phyloP scores from a whole-genome alignment of 2,329 filamentous ascomycete genomes.

The Aureobasidium sp. region DNA sequence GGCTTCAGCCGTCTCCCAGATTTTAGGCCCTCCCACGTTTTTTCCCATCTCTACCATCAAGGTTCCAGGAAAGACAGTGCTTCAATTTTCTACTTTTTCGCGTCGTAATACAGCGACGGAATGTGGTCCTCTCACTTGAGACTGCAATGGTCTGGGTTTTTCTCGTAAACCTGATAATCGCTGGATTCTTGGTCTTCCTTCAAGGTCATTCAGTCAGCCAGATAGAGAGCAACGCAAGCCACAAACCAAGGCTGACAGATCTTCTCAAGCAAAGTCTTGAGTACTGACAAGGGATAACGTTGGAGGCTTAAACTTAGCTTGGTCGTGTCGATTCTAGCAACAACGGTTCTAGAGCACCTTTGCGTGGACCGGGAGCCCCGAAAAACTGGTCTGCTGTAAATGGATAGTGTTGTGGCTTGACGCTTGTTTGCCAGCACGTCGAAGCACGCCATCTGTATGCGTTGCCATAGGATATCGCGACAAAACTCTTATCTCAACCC shows the following conservation, averaged over 20 bases:
- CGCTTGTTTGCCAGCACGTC: not conserved
- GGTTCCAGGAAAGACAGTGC: not conserved
- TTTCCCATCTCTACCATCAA: not conserved
- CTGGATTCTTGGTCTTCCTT: not conserved
- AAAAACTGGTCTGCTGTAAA: not conserved
- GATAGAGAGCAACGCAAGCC: not conserved
- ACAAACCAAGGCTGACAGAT: not conserved
- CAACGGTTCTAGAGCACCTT: slow-evolving; percentile 2
- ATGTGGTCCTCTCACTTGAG: too few species aligned
- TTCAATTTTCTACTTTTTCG: not conserved
- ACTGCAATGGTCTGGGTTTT: too few species aligned
- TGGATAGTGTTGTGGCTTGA: not conserved
- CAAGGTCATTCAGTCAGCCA: not conserved
- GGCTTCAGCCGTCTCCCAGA: not conserved
- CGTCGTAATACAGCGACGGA: too few species aligned
- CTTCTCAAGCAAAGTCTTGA: not conserved
- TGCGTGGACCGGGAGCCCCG: not conserved
- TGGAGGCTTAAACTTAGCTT: slow-evolving; percentile 3
- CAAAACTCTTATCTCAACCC: not conserved
- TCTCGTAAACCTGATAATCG: not conserved
- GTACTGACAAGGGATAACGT: not conserved
- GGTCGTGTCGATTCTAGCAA: not conserved
- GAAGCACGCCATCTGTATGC: slow-evolving; percentile 12
- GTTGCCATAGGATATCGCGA: slow-evolving; percentile 1
- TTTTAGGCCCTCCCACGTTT: not conserved